phyloP scores from a whole-genome alignment of 2,329 filamentous ascomycete species.

The Lasiodiplodia hormozganensis region DNA sequence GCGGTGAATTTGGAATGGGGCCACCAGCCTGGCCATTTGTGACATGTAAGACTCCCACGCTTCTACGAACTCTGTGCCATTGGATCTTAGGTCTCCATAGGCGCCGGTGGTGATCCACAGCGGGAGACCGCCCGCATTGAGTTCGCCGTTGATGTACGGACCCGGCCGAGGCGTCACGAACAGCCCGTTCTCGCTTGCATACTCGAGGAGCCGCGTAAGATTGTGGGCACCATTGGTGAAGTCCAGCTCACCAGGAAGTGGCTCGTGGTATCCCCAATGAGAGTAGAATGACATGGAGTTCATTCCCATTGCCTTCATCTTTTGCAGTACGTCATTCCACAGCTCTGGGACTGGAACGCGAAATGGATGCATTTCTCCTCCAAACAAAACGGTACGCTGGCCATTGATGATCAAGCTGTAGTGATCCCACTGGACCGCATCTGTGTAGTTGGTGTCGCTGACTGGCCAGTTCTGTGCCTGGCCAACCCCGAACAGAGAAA shows the following conservation, averaged over 20 bases:
- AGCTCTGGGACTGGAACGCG: slow-evolving; percentile 58
- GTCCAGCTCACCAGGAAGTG: slow-evolving; percentile 54
- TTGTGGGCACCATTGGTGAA: slow-evolving; percentile 62
- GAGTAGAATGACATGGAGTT: slow-evolving; percentile 57
- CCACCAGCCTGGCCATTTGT: slow-evolving; percentile 59
- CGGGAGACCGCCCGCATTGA: slow-evolving; percentile 67
- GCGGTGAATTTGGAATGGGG: slow-evolving; percentile 61
- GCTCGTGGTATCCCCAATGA: slow-evolving; percentile 58
- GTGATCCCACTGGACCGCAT: slow-evolving; percentile 61
- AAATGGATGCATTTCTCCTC: slow-evolving; percentile 64
- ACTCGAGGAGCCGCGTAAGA: slow-evolving; percentile 58
- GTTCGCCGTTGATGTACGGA: slow-evolving; percentile 69
- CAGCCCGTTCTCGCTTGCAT: slow-evolving; percentile 61
- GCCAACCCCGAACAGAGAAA: no score
- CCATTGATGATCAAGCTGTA: slow-evolving; percentile 61
- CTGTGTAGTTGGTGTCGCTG: slow-evolving; percentile 56
- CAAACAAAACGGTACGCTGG: slow-evolving; percentile 59
- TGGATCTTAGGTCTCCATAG: slow-evolving; percentile 61
- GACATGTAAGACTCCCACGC: slow-evolving; percentile 63
- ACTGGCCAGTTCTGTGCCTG: slow-evolving; percentile 51
- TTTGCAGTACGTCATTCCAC: slow-evolving; percentile 59
- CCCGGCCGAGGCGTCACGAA: slow-evolving; percentile 65
- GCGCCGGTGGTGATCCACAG: slow-evolving; percentile 68
- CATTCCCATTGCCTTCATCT: slow-evolving; percentile 59
- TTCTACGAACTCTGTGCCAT: slow-evolving; percentile 59